Base-by-base conservation (phyloP, 352 stramenopile species). In the Vaucheria bursata region DNA sequence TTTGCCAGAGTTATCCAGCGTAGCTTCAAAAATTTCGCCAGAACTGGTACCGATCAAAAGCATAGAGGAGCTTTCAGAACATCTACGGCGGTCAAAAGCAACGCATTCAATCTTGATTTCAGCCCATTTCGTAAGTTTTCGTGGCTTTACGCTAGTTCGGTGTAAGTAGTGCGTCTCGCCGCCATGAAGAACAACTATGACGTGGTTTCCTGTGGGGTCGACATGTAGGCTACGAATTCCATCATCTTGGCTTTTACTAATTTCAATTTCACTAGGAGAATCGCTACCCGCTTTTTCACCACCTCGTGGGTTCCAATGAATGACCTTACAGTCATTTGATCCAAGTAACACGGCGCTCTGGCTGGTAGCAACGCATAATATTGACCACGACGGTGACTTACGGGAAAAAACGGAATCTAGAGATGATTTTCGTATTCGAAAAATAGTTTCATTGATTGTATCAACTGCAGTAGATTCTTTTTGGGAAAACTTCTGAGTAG, bases 101-200 rank as follows among this genome's bases (percentile, higher is more conserved):
- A 84, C 38, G 3, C 64, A 50, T 32, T 84, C 73, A 12, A 80
- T 75, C 8, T 73, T 66, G 1, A 76, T 39, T 1, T 73, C 79
- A 29, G 66, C 53, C 79, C 79, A 84, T 53, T 69, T 84, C 1
- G 69, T 25, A 38, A 84, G 79, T 39, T 71, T 70, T 40, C 75
- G 78, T 8, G 75, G 64, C 32, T 66, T 79, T 3, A n/a, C 18
- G 18, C 49, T 49, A 32, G 33, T 38, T 12, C 52, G 36, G 69
- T 84, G 76, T 18, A 84, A 71, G 64, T 84, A 83, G 45, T 78
- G 82, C 45, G 75, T 75, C 74, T 84, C 79, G 31, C 74, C 79
- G 4, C 65, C 52, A 39, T 78, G 73, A 39, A 83, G 39, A 52
- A 36, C 75, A 29, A 65, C 73, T 52, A 84, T 33, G 29, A 84